A percentile compares a stretch with the other conserved stretches of the same genome.
These are phyloP conservation scores for Nitzschia sp. DNA, from an alignment of 108 stramenopile genomes.

Conservation along the genomic window DNA sequence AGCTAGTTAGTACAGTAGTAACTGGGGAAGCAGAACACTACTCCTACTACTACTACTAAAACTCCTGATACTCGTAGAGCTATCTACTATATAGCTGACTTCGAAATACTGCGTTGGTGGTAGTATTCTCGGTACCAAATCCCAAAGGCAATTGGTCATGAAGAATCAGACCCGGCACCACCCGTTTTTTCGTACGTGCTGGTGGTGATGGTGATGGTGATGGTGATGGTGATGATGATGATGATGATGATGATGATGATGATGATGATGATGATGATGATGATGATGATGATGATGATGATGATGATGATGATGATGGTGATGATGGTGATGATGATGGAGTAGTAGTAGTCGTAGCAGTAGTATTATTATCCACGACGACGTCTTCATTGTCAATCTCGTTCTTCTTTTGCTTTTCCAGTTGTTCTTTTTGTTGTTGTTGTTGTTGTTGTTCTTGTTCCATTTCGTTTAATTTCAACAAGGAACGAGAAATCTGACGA, in stretches of 20 bases:
- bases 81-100: conserved; percentile 24
- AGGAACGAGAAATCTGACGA: conserved; percentile 26
- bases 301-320: too few relatives aligned
- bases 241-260: too few relatives aligned
- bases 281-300: too few relatives aligned
- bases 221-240: background rate
- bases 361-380: background rate
- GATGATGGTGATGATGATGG: too few relatives aligned
- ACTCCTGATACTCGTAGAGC: too few relatives aligned
- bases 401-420: too few relatives aligned
- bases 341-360: background rate
- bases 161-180: conserved; percentile 12
- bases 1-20: too few relatives aligned
- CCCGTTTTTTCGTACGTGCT: background rate
- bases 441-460: background rate
- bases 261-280: too few relatives aligned
- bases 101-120: conserved; percentile 28
- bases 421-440: too few relatives aligned
- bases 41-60: too few relatives aligned
- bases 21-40: too few relatives aligned
- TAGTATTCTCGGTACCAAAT: conserved; percentile 19
- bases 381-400: too few relatives aligned
- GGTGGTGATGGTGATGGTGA: background rate
- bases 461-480: background rate
- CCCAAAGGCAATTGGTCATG: conserved; percentile 25